phyloP scores from a whole-genome alignment of 768 basidiomycete genomes.

The Hygrophoropsis aurantiaca region DNA sequence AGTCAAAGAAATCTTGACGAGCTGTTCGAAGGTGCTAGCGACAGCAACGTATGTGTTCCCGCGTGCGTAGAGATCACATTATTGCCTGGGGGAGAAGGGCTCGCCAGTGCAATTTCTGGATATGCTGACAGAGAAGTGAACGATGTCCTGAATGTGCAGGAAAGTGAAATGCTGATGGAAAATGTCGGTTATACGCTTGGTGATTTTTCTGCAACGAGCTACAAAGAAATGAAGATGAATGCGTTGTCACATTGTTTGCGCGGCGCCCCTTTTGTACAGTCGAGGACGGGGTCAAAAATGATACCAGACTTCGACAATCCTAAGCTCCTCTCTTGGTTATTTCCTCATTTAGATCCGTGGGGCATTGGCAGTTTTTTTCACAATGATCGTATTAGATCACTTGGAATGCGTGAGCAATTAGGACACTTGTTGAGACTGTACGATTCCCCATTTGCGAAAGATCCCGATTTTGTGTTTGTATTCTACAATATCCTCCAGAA shows the following conservation, averaged over 20 bases:
- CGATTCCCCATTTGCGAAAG: slow-evolving; percentile 6
- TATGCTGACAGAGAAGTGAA: not conserved
- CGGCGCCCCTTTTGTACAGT: not conserved
- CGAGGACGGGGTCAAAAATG: not conserved
- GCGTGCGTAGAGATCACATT: not conserved
- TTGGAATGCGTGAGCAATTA: not conserved
- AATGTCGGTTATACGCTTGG: not conserved
- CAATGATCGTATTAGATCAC: not conserved
- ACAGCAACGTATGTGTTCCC: slow-evolving; percentile 5
- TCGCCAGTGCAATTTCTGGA: not conserved
- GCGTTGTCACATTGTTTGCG: not conserved
- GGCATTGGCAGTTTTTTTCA: slow-evolving; percentile 10
- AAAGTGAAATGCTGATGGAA: not conserved
- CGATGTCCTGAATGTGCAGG: too few relatives aligned
- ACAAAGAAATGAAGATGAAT: slow-evolving; percentile 5
- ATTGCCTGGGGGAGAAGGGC: not conserved
- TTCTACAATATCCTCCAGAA: slow-evolving; percentile 18
- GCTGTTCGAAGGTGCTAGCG: not conserved
- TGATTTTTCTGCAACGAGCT: slow-evolving; percentile 11
- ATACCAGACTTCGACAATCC: slow-evolving; percentile 9
- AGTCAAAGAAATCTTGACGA: slow-evolving; percentile 4
- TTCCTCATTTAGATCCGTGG: slow-evolving; percentile 15
- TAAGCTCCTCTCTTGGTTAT: slow-evolving; percentile 5
- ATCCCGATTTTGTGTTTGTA: slow-evolving; percentile 14
- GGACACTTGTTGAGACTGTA: not conserved